Conservation (phyloP, 495 filamentous ascomycete genomes). For the Lichenothelia convexa region DNA sequence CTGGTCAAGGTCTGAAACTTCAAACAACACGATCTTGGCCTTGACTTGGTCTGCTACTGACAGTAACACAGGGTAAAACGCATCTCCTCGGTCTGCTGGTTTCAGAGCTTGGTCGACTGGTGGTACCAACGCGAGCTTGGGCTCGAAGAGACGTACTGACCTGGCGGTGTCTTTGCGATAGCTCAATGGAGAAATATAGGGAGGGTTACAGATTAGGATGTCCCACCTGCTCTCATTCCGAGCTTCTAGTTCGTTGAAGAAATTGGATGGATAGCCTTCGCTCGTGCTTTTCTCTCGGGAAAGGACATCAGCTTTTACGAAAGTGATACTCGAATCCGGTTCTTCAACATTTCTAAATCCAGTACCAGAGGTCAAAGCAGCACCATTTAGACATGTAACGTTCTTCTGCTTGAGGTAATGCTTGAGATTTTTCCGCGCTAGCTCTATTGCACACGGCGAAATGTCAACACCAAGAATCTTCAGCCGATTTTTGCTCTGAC, state of each 20-base stretch:
- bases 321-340: too few species aligned
- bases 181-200: constrained; percentile 53
- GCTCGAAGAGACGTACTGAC: constrained; percentile 67
- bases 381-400: too few species aligned
- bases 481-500: constrained; percentile 6
- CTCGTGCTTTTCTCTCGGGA: too few species aligned
- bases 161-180: constrained; percentile 37
- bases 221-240: too few species aligned
- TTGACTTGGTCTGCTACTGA: constrained; percentile 18
- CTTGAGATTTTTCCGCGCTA: constrained; percentile 42
- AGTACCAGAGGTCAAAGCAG: too few species aligned
- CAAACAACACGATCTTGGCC: constrained; percentile 32
- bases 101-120: constrained; percentile 4
- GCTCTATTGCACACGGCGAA: constrained; percentile 35
- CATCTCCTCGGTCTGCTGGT: constrained; percentile 26
- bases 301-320: too few species aligned
- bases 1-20: constrained; percentile 36
- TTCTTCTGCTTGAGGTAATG: constrained; percentile 14
- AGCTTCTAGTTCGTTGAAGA: too few species aligned
- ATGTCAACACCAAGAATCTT: constrained; percentile 36
- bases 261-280: too few species aligned
- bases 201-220: constrained; percentile 75
- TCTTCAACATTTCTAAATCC: too few species aligned
- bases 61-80: constrained; percentile 39
- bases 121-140: constrained; percentile 59